phyloP scores from a whole-genome alignment of 768 basidiomycete genomes.

The Auricularia sp. region DNA sequence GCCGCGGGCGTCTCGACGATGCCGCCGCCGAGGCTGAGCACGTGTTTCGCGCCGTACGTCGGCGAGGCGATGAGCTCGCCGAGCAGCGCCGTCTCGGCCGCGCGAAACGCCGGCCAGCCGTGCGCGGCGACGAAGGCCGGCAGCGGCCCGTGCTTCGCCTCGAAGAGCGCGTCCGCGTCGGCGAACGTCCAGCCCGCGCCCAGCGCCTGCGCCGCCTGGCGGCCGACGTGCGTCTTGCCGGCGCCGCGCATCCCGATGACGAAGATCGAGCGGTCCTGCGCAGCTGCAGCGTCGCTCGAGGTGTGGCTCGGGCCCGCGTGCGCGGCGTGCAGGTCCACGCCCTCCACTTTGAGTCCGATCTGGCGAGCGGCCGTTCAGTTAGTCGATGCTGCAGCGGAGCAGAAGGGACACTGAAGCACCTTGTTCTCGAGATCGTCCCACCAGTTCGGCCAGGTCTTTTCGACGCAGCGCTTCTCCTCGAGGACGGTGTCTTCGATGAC shows the following conservation, averaged over 20 bases:
- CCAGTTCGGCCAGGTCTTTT: slow-evolving; percentile 99
- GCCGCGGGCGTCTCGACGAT: slow-evolving; percentile 81
- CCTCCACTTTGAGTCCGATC: slow-evolving; percentile 85
- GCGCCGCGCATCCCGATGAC: slow-evolving; percentile 95
- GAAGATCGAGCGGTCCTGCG: slow-evolving; percentile 38
- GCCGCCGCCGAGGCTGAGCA: slow-evolving; percentile 90
- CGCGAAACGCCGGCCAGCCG: slow-evolving; percentile 88
- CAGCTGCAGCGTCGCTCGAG: slow-evolving; percentile 35
- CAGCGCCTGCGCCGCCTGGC: slow-evolving; percentile 62
- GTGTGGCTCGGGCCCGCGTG: slow-evolving; percentile 31
- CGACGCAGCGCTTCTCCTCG: slow-evolving; percentile 95
- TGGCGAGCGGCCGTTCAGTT: slow-evolving; percentile 19
- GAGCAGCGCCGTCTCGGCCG: slow-evolving; percentile 62
- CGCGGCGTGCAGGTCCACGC: slow-evolving; percentile 56
- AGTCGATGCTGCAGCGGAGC: too few species aligned
- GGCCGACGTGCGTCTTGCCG: slow-evolving; percentile 85
- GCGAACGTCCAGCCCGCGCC: slow-evolving; percentile 50
- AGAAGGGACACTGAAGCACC: slow-evolving; percentile 30
- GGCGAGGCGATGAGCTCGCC: slow-evolving; percentile 44
- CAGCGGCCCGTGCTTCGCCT: slow-evolving; percentile 49
- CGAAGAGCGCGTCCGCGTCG: slow-evolving; percentile 81
- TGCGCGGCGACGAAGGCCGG: slow-evolving; percentile 68
- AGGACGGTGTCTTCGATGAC: slow-evolving; percentile 67
- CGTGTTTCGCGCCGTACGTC: slow-evolving; percentile 45
- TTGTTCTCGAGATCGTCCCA: slow-evolving; percentile 98